These are phyloP conservation scores for Phascolomyces articulosus DNA, from an alignment of 371 early-diverging fungal genomes.

Conservation along the genomic window DNA sequence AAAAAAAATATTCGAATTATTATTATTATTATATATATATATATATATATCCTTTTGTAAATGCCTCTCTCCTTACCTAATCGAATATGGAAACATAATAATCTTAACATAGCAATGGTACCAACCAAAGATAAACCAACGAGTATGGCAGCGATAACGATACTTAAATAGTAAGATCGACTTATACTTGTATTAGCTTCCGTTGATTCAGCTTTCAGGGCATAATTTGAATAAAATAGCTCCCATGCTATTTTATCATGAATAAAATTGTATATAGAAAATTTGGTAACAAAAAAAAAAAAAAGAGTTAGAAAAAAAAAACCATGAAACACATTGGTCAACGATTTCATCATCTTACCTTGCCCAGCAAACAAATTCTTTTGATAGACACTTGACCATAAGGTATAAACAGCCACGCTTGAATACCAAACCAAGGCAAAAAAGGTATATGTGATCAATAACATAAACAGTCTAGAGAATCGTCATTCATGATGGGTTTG, in stretches of 20 bases:
- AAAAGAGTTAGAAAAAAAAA: too few species aligned
- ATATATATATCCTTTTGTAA: background rate
- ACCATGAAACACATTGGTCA: background rate
- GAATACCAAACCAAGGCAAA: conserved; percentile 35
- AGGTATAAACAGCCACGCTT: conserved; percentile 23
- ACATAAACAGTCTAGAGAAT: conserved; percentile 32
- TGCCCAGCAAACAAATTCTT: conserved; percentile 31
- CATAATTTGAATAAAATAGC: background rate
- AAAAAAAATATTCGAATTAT: too few species aligned
- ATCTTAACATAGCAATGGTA: conserved; percentile 34
- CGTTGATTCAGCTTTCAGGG: background rate
- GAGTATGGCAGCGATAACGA: conserved; percentile 16
- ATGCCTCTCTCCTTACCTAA: conserved; percentile 26
- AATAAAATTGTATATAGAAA: too few species aligned
- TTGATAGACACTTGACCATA: conserved; percentile 34
- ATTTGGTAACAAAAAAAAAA: too few species aligned
- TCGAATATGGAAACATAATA: conserved; percentile 52
- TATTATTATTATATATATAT: background rate
- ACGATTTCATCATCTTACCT: conserved; percentile 19
- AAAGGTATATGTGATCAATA: conserved; percentile 28
- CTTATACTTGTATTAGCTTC: background rate
- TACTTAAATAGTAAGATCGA: conserved; percentile 14
- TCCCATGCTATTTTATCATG: conserved; percentile 6
- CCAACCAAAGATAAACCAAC: conserved; percentile 31
- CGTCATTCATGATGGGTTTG: conserved; percentile 1